A percentile compares a stretch with the other conserved stretches of the same genome.
Evolutionary conservation across 768 basidiomycete species (phyloP).

Genomic region (Amanita polypyramis): DNA sequence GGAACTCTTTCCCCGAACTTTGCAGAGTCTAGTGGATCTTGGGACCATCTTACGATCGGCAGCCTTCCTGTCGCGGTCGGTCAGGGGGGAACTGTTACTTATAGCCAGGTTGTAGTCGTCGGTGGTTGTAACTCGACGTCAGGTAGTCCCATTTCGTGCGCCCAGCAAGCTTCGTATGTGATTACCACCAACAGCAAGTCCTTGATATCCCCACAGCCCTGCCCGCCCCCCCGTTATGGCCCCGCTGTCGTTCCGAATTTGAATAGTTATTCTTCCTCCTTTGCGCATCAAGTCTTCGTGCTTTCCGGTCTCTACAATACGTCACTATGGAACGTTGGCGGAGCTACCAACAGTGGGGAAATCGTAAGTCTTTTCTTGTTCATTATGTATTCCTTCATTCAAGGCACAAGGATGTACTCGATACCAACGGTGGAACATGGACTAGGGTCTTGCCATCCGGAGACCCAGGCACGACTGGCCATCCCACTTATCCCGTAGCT

Average conservation of each 20-base stretch:
- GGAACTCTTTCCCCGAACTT: conserved; percentile 67
- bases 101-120: conserved; percentile 38
- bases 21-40: conserved; percentile 43
- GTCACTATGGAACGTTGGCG: conserved; percentile 57
- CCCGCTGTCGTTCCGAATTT: conserved; percentile 52
- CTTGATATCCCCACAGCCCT: conserved; percentile 32
- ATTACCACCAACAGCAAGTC: conserved; percentile 30
- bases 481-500: conserved; percentile 46
- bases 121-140: conserved; percentile 51
- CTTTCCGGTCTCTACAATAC: conserved; percentile 58
- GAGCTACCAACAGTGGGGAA: conserved; percentile 55
- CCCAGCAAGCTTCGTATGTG: conserved; percentile 47
- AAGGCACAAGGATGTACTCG: conserved; percentile 44
- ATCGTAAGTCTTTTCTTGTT: conserved; percentile 36
- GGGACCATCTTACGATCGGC: conserved; percentile 39
- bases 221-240: conserved; percentile 57
- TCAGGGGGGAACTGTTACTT: conserved; percentile 51
- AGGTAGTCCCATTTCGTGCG: conserved; percentile 36
- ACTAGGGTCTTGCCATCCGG: conserved; percentile 66
- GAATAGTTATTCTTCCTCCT: conserved; percentile 44
- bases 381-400: conserved; percentile 2
- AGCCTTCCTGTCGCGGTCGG: conserved; percentile 30
- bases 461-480: conserved; percentile 49
- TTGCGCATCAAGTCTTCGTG: conserved; percentile 55
- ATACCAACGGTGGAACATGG: conserved; percentile 55